A percentile compares a stretch with the other conserved stretches of the same genome.
Conservation (phyloP, 2,329 filamentous ascomycete genomes). For the Colletotrichum gloeosporioides region DNA sequence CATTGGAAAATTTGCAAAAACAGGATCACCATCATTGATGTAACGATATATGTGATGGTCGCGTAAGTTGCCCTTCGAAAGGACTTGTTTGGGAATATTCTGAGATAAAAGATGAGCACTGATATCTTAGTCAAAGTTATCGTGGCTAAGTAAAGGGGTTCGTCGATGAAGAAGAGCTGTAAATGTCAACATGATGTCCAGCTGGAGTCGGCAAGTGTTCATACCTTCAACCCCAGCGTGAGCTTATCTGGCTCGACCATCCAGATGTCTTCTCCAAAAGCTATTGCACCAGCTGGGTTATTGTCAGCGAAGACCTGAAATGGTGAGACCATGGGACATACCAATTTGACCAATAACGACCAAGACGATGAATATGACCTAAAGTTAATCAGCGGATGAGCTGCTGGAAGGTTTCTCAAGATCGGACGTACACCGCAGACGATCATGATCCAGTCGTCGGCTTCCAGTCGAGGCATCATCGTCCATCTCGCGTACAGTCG, state of each 20-base stretch:
- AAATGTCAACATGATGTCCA: not conserved
- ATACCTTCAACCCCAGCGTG: slow-evolving; percentile 34
- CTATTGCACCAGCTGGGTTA: slow-evolving; percentile 25
- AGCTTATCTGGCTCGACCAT: slow-evolving; percentile 31
- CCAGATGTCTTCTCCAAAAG: slow-evolving; percentile 44
- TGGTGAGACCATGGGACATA: slow-evolving; percentile 16
- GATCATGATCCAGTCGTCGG: slow-evolving; percentile 46
- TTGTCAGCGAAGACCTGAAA: not conserved
- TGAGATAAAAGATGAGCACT: slow-evolving; percentile 36
- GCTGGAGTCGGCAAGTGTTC: too few relatives aligned
- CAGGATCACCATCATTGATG: slow-evolving; percentile 31
- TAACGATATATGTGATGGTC: slow-evolving; percentile 28
- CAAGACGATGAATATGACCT: slow-evolving; percentile 35
- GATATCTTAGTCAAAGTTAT: slow-evolving; percentile 35
- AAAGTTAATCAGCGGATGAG: not conserved
- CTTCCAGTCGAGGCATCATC: slow-evolving; percentile 31
- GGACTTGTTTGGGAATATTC: slow-evolving; percentile 31
- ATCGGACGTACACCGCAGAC: slow-evolving; percentile 32
- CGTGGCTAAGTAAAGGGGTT: slow-evolving; percentile 35
- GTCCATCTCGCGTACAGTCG: slow-evolving; percentile 41
- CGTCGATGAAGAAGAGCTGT: slow-evolving; percentile 32
- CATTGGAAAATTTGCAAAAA: slow-evolving; percentile 42
- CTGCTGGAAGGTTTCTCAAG: fast-evolving
- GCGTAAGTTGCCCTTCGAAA: slow-evolving; percentile 31
- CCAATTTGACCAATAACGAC: slow-evolving; percentile 35